Base-by-base conservation (phyloP, 2,329 filamentous ascomycete genomes). In the Teratosphaeria viscida region DNA sequence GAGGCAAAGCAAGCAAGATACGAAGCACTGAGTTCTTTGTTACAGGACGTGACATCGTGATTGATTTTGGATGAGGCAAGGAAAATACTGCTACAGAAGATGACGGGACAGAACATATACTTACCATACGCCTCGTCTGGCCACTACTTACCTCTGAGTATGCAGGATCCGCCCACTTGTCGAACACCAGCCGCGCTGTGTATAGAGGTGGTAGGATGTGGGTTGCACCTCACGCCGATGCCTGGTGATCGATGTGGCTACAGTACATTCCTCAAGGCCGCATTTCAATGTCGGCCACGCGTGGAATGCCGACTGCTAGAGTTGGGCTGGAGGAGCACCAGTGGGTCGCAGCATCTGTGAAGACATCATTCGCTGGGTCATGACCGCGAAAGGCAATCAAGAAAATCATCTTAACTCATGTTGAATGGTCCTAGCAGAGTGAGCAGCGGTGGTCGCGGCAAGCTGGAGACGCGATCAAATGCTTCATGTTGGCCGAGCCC, bases 1-100 rank as follows among this genome's bases (percentile, higher is more conserved):
- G 64, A 60, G 47, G 39, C 62, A 43, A 32, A 65, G 56, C n/a
- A 66, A 53, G 53, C 54, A 60, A 59, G 59, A 64, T 43, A 14
- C 2, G 14, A 16, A 65, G 52, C 27, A 58, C 53, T 56, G 52
- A 52, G 19, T 55, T 57, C 26, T 43, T 59, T 23, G 27, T 59
- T n/a, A 34, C 37, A 26, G 11, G 3, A 26, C 43, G 43, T 23
- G 16, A 49, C 43, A 49, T 49, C 43, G 43, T 19, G 43, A 49
- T 43, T 3, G n/a, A 5, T 23, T 49, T 23, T n/a, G 7, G 43
- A 49, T 49, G 19, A 49, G 43, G 43, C 43, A 43, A 43, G 37
- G 16, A 6, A n/a, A 49, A n/a, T 10, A n/a, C 19, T 19, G 43
- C 19, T 19, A 49, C n/a, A 49, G 8, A 49, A 49, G 19, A 49